Percentiles rank a stretch among this genome's conserved stretches.
Evolutionary conservation across 805 yeast genomes (phyloP).

Genomic region (Spathaspora gorwiae): DNA sequence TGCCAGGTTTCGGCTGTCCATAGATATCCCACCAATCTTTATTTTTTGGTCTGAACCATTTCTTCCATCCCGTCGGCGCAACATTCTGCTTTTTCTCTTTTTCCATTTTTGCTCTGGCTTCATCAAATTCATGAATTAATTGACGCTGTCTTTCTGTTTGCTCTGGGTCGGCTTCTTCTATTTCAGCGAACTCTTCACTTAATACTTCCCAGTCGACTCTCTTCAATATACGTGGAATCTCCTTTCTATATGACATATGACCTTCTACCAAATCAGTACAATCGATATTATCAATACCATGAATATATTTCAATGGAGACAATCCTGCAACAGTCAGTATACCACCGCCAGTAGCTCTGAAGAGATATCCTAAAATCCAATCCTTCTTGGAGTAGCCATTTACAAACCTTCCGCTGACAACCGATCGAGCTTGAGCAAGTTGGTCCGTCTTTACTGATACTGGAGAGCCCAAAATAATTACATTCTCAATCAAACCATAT

Average conservation of each 20-base stretch:
- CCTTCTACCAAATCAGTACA: conserved; percentile 87
- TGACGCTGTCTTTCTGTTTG: conserved; percentile 78
- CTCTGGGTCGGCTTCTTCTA: conserved; percentile 93
- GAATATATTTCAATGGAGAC: conserved; percentile 59
- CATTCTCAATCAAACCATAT: conserved; percentile 84
- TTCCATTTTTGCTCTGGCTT: conserved; percentile 64
- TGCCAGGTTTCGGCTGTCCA: conserved; percentile 22
- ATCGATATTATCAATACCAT: conserved; percentile 78
- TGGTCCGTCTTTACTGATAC: conserved; percentile 76
- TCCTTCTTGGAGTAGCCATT: conserved; percentile 90
- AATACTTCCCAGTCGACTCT: conserved; percentile 73
- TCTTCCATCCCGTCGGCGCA: conserved; percentile 43
- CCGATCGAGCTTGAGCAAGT: conserved; percentile 70
- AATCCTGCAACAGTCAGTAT: conserved; percentile 87
- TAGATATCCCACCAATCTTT: conserved; percentile 58
- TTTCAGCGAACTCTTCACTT: conserved; percentile 89
- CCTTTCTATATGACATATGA: conserved; percentile 95
- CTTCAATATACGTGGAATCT: conserved; percentile 78
- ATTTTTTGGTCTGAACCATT: conserved; percentile 45
- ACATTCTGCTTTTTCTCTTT: conserved; percentile 28
- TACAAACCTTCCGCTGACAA: conserved; percentile 83
- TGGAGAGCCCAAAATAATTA: conserved; percentile 83
- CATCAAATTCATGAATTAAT: conserved; percentile 79
- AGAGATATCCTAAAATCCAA: conserved; percentile 93
- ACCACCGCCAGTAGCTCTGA: conserved; percentile 95